Conservation (phyloP, 345 rosid species). For the Eutrema japonicum region DNA sequence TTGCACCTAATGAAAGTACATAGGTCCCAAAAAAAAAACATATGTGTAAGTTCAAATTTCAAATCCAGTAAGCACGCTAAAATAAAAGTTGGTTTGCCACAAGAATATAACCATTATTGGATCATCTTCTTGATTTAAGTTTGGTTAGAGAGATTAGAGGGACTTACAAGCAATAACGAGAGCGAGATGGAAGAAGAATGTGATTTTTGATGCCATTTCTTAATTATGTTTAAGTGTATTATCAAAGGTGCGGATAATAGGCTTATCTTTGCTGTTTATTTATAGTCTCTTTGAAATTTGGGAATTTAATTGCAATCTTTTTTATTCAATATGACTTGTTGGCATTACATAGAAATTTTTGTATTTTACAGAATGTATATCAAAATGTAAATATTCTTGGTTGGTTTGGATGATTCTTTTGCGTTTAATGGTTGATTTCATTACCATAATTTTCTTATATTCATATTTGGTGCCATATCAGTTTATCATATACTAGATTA, state of each 20-base stretch:
- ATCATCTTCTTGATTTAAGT: too few species aligned
- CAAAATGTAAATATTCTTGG: neutral
- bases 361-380: neutral
- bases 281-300: neutral
- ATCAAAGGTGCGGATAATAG: neutral
- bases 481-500: too few species aligned
- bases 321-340: neutral
- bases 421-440: neutral
- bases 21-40: neutral
- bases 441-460: neutral
- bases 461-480: neutral
- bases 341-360: neutral
- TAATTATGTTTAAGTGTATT: neutral
- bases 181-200: neutral
- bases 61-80: neutral
- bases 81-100: neutral
- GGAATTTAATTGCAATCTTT: neutral
- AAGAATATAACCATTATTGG: too few species aligned
- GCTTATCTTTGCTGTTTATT: neutral
- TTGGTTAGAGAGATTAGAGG: neutral
- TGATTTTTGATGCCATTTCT: conserved; percentile 36
- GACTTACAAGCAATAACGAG: conserved; percentile 31
- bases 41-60: neutral
- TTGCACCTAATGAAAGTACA: conserved; percentile 9
- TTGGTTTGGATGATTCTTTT: conserved; percentile 7